phyloP scores from a whole-genome alignment of 495 filamentous ascomycete species.

The Lentithecium fluviatile region DNA sequence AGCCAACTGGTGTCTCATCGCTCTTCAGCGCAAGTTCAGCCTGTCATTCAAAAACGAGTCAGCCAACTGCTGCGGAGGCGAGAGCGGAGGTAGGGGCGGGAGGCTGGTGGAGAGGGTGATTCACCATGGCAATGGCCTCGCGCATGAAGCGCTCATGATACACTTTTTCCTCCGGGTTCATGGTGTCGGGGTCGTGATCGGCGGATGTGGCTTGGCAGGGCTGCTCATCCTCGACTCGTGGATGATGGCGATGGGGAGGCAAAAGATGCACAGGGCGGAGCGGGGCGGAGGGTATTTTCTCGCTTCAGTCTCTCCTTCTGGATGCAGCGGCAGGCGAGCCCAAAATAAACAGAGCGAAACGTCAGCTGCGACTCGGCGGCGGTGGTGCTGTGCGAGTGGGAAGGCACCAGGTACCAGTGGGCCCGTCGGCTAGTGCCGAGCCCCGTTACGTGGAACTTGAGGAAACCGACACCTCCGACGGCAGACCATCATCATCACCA shows the following conservation, averaged over 20 bases:
- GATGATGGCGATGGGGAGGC: background rate
- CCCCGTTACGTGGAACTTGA: constrained; percentile 25
- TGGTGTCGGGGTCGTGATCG: constrained; percentile 12
- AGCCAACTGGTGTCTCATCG: constrained; percentile 94
- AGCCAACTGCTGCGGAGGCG: background rate
- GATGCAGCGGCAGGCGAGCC: background rate
- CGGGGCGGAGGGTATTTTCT: background rate
- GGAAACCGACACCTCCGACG: constrained; percentile 1
- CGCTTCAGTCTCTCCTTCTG: too few species aligned
- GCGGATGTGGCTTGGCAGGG: constrained; percentile 10
- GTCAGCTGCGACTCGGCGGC: background rate
- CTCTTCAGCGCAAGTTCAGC: constrained; percentile 74
- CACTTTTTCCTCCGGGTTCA: constrained; percentile 27
- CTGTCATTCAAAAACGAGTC: constrained; percentile 43
- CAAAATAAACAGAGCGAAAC: constrained; percentile 21
- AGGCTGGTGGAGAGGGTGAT: background rate
- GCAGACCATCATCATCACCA: constrained; percentile 11
- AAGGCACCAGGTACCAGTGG: background rate
- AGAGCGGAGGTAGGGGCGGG: background rate
- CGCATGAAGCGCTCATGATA: constrained; percentile 49
- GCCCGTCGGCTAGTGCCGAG: too few species aligned
- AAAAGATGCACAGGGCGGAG: background rate
- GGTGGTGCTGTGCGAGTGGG: background rate
- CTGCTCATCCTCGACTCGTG: constrained; percentile 8
- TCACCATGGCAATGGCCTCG: constrained; percentile 46